Base-by-base conservation (phyloP, 2,329 filamentous ascomycete genomes). In the Lecanicillium sp. region DNA sequence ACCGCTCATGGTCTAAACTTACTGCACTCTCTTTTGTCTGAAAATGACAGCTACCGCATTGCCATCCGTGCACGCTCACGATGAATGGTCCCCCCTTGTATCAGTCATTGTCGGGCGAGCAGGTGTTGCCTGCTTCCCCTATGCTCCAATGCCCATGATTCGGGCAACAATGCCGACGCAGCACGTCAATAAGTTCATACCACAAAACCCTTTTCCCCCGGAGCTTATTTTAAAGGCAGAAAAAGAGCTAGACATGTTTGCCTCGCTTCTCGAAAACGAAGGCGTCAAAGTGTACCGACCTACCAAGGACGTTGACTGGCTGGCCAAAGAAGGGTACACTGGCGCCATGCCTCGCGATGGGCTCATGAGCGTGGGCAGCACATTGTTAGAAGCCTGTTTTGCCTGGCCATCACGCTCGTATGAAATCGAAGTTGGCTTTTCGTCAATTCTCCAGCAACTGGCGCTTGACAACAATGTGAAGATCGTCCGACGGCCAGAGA, bases 331-430 rank as follows among this genome's bases (percentile, higher is more conserved):
- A 38, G 52, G 54, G 20, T 60, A 59, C 41, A 59, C 56, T 1
- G 55, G 55, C 4, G 48, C 56, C 15, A 60, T 60, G 55, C 55
- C 56, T 5, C 50, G 55, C 10, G 57, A 60, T 39, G 48, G 51
- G n/a, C 36, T 59, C 8, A 50, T 59, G 48, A 52, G 46, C 11
- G 53, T 60, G 19, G 56, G 55, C 17, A 53, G 51, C 37, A 52
- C 48, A 3, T 37, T 59, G 8, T 55, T 58, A 29, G 57, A 59
- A 39, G 49, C 57, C 7, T 45, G 43, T n/a, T 58, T 54, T 36
- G 47, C 50, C 4, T 60, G 55, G 55, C 33, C 35, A 1, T 56
- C 54, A 37, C 54, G 56, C 6, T 36, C 30, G 2, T 9, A 39
- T 3, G 55, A 57, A 41, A 43, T 55, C 10, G 37, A 50, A 18